A percentile compares a stretch with the other conserved stretches of the same genome.
These are phyloP conservation scores for Apostasia ramifera DNA, from an alignment of 106 monocot species.

Conservation along the genomic window DNA sequence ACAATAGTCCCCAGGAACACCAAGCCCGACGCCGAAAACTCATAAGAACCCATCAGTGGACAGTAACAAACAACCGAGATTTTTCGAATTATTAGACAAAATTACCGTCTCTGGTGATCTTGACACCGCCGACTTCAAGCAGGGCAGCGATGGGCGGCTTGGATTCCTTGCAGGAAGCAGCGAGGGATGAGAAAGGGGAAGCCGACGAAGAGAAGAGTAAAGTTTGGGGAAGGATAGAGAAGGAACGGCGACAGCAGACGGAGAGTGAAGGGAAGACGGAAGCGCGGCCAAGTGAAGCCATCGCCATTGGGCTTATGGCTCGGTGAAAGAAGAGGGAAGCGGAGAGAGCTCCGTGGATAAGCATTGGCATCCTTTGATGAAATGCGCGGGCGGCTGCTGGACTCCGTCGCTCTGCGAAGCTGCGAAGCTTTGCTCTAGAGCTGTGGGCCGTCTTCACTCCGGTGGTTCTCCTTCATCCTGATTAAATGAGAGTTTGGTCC, in stretches of 20 bases:
- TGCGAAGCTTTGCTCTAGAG: background rate
- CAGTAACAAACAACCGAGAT: background rate
- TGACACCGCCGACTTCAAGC: slow-evolving; percentile 73
- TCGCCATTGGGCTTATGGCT: background rate
- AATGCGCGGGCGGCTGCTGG: background rate
- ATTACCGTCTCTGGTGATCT: slow-evolving; percentile 64
- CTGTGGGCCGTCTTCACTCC: no score
- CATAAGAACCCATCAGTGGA: background rate
- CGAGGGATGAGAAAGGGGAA: slow-evolving; percentile 6
- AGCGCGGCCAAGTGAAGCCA: background rate
- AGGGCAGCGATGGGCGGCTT: slow-evolving; percentile 32
- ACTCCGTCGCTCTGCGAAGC: background rate
- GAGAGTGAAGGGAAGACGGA: slow-evolving; percentile 1
- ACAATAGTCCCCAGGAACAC: slow-evolving; percentile 1
- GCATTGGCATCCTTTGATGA: background rate
- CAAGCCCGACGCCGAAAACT: background rate
- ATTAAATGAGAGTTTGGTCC: background rate
- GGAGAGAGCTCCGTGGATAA: background rate
- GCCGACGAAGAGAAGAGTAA: slow-evolving; percentile 5
- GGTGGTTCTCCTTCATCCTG: background rate
- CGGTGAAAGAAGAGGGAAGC: background rate
- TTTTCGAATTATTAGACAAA: background rate
- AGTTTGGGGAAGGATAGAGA: slow-evolving; percentile 8
- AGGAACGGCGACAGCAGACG: background rate
- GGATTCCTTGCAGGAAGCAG: slow-evolving; percentile 21